phyloP scores from a whole-genome alignment of 805 yeast species.

The Saturnispora diversa region DNA sequence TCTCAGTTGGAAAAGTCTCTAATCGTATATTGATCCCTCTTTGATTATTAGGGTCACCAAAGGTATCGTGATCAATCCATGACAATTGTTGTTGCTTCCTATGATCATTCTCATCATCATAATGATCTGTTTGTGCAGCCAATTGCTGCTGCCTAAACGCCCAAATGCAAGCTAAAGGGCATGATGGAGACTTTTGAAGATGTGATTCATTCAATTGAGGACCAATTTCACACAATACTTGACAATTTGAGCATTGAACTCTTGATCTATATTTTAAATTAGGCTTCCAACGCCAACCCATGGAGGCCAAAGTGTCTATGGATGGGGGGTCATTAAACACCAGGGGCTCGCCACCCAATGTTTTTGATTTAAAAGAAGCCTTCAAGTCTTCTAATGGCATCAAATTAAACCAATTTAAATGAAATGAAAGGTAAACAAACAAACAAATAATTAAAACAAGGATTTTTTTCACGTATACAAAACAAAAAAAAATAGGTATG shows the following conservation, averaged over 20 bases:
- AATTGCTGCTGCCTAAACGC: slow-evolving; percentile 2
- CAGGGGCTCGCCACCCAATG: neutral
- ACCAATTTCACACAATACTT: slow-evolving; percentile 6
- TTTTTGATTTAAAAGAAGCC: neutral
- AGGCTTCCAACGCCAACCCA: slow-evolving; percentile 14
- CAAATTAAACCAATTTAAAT: too few relatives aligned
- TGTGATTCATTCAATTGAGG: slow-evolving; percentile 7
- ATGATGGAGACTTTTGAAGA: slow-evolving; percentile 3
- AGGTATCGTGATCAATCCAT: too few relatives aligned
- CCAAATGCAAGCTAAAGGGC: slow-evolving; percentile 12
- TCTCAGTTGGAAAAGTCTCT: too few relatives aligned
- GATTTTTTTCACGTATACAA: too few relatives aligned
- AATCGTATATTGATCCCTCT: too few relatives aligned
- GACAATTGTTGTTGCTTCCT: too few relatives aligned
- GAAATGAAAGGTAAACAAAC: too few relatives aligned
- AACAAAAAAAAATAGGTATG: too few relatives aligned
- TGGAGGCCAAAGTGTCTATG: slow-evolving; percentile 9
- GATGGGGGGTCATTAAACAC: neutral
- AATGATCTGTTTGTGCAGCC: neutral
- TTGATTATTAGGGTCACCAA: too few relatives aligned
- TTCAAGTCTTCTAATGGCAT: slow-evolving; percentile 1
- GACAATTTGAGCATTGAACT: slow-evolving; percentile 12
- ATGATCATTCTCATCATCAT: too few relatives aligned
- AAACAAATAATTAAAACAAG: too few relatives aligned
- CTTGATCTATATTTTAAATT: slow-evolving; percentile 7